A percentile compares a stretch with the other conserved stretches of the same genome.
phyloP scores from a whole-genome alignment of 129 eudicot species.

The Arctium lappa region DNA sequence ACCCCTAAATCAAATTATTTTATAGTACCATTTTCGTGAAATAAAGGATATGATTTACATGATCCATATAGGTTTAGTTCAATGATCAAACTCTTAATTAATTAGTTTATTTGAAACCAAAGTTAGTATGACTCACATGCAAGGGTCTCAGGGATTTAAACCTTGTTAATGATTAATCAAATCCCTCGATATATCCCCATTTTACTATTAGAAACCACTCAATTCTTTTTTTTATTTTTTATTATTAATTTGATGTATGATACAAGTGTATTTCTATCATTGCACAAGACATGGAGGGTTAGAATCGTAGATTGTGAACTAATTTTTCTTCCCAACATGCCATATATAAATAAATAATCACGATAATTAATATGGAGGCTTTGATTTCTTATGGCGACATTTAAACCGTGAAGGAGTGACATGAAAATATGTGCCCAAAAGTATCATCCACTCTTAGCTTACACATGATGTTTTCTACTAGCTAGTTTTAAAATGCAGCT shows the following conservation, averaged over 20 bases:
- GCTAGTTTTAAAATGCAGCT: conserved; percentile 20
- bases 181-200: background rate
- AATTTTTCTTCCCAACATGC: background rate
- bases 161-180: background rate
- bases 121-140: background rate
- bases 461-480: conserved; percentile 10
- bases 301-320: background rate
- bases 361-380: background rate
- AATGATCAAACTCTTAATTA: background rate
- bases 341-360: background rate
- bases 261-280: background rate
- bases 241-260: background rate
- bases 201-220: background rate
- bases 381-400: background rate
- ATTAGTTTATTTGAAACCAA: background rate
- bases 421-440: background rate
- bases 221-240: background rate
- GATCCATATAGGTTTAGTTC: background rate
- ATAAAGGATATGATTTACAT: background rate
- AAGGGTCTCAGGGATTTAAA: background rate
- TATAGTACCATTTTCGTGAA: background rate
- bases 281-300: background rate
- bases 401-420: background rate
- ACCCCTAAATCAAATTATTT: no score
- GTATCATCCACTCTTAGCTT: background rate